Evolutionary conservation across 495 filamentous ascomycete species (phyloP), one percentile per base, ranked within the genome.

Genomic region (Hypoxylon fuscum): DNA sequence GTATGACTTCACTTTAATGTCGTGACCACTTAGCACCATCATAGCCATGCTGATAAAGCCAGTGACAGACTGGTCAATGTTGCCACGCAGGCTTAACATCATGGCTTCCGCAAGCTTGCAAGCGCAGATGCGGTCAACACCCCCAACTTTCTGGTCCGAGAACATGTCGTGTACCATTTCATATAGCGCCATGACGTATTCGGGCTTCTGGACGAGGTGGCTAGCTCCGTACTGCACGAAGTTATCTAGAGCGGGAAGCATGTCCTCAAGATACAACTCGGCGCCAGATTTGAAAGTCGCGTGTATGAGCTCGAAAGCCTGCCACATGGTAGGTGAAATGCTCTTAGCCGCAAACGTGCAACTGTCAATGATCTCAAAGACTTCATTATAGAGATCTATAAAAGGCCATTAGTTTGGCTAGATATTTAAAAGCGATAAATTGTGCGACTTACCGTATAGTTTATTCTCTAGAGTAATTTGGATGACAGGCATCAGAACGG

Each of bases 351-450:
- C 89, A 71, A 98, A 98, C n/a, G 96, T 98, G 78, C 96, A 98
- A 81, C 91, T 96, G 73, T 98, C 95, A 66, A 98, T 96, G 67
- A 98, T 98, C 75, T 98, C 95, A 68, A 98, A 98, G 10, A 97
- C 85, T 69, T 98, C 95, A 70, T 97, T 98, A 75, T 96, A 98
- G 1, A 98, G 79, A 76, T 98, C 90, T 86, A 59, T 35, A 25
- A 62, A 31, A 3, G 56, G 9, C 50, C 21, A 37, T 77, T 60
- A 77, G 70, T 43, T 37, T 59, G 55, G 25, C 22, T 38, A 40
- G 7, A 34, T 31, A 5, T 15, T 31, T 17, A 25, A 11, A 49
- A 42, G 11, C 10, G 21, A 5, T 23, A 40, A 3, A 18, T 18
- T 15, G 12, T 2, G 11, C 12, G 7, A 68, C 71, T 62, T 74